These are phyloP conservation scores for Aegilops umbellulata DNA, from an alignment of 176 grass and related monocot species.

Conservation along the genomic window DNA sequence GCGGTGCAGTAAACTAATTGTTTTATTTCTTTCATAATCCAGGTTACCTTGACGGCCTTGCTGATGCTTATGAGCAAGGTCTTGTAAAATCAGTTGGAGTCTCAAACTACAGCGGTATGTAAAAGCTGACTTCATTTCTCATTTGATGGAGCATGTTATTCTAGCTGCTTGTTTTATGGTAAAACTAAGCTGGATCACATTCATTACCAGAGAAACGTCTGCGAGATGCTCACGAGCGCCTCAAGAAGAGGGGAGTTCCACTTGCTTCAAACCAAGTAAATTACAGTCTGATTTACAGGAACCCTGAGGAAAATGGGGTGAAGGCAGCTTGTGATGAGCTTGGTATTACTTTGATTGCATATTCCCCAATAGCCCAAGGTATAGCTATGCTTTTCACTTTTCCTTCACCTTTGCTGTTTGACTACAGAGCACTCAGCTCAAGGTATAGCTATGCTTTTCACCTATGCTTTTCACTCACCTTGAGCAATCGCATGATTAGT, in stretches of 20 bases:
- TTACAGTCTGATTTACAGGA: constrained; percentile 74
- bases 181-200: not conserved
- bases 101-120: constrained; percentile 86
- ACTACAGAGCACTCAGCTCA: not conserved
- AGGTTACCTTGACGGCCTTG: constrained; percentile 92
- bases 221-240: constrained; percentile 16
- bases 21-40: constrained; percentile 25
- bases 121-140: not conserved
- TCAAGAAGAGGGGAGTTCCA: constrained; percentile 41
- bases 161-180: not conserved
- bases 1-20: not conserved
- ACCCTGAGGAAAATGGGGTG: constrained; percentile 67
- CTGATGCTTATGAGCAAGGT: constrained; percentile 91
- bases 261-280: constrained; percentile 85
- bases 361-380: constrained; percentile 80
- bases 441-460: too few species aligned
- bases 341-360: constrained; percentile 73
- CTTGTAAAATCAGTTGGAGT: constrained; percentile 92
- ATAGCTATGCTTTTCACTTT: not conserved
- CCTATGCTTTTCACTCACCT: too few species aligned
- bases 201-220: constrained; percentile 12
- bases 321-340: constrained; percentile 76
- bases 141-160: not conserved
- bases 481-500: not conserved
- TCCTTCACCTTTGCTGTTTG: not conserved